phyloP scores from a whole-genome alignment of 805 yeast genomes.

The Citeromyces nyonsensis region DNA sequence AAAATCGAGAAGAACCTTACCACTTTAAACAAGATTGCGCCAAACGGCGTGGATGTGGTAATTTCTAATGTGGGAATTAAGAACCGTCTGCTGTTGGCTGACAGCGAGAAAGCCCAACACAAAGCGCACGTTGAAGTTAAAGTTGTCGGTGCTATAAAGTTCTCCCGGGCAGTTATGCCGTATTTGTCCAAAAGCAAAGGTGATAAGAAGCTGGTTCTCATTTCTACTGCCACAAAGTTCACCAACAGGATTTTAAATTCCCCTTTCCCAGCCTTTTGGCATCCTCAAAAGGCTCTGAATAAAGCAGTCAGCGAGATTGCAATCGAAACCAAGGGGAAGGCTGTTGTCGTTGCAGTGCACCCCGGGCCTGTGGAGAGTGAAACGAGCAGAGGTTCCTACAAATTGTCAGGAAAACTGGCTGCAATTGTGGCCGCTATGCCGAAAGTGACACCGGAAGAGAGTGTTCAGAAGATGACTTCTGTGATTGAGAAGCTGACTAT shows the following conservation, averaged over 20 bases:
- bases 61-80: too few relatives aligned
- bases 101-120: too few relatives aligned
- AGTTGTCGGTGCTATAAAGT: constrained; percentile 10
- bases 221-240: constrained; percentile 13
- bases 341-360: constrained; percentile 15
- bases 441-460: too few relatives aligned
- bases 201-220: constrained; percentile 11
- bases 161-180: constrained; percentile 8
- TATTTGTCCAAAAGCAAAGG: constrained; percentile 6
- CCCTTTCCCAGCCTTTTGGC: constrained; percentile 15
- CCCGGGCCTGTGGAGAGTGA: constrained; percentile 25
- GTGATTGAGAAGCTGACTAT: constrained; percentile 2
- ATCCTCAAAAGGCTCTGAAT: constrained; percentile 20
- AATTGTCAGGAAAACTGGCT: too few relatives aligned
- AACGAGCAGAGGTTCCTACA: constrained; percentile 7
- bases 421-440: too few relatives aligned
- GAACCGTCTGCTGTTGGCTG: too few relatives aligned
- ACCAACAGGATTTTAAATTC: constrained; percentile 6
- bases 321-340: constrained; percentile 11
- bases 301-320: constrained; percentile 12
- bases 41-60: too few relatives aligned
- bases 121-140: constrained; percentile 8
- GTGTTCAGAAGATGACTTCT: background rate
- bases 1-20: too few relatives aligned
- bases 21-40: too few relatives aligned